Conservation (phyloP, 441 rosid species). For the Pelargonium citronellum region DNA sequence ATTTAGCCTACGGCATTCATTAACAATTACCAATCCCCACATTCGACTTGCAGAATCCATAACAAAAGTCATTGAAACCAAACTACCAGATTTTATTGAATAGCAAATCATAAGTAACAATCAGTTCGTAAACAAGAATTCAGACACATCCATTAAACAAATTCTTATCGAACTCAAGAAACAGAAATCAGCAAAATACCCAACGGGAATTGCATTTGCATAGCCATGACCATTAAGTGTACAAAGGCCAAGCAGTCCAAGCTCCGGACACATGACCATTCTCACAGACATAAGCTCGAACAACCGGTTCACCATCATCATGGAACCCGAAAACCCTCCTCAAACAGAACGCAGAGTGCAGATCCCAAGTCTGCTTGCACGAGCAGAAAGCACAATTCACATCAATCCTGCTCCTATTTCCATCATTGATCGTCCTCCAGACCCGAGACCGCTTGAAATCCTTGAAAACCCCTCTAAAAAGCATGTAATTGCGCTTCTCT, state of each 20-base stretch:
- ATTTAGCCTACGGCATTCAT: too few relatives aligned
- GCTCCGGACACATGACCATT: conserved; percentile 98
- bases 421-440: conserved; percentile 88
- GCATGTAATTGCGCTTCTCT: conserved; percentile 81
- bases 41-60: too few relatives aligned
- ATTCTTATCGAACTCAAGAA: neutral
- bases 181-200: neutral
- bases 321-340: conserved; percentile 70
- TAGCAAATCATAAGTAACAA: too few relatives aligned
- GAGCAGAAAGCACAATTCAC: conserved; percentile 69
- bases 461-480: conserved; percentile 84
- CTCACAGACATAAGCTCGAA: conserved; percentile 96
- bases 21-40: too few relatives aligned
- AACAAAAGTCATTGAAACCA: too few relatives aligned
- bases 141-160: neutral
- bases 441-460: conserved; percentile 70
- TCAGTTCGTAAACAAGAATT: neutral
- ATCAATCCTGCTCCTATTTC: conserved; percentile 50
- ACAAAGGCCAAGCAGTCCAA: conserved; percentile 75
- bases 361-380: conserved; percentile 79
- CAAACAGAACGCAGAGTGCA: conserved; percentile 88
- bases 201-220: neutral
- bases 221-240: conserved; percentile 35
- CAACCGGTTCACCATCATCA: conserved; percentile 93
- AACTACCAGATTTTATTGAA: too few relatives aligned